Percentiles rank a stretch among this genome's conserved stretches.
Conservation (phyloP, 805 yeast species). For the Candida coquimbonensis region DNA sequence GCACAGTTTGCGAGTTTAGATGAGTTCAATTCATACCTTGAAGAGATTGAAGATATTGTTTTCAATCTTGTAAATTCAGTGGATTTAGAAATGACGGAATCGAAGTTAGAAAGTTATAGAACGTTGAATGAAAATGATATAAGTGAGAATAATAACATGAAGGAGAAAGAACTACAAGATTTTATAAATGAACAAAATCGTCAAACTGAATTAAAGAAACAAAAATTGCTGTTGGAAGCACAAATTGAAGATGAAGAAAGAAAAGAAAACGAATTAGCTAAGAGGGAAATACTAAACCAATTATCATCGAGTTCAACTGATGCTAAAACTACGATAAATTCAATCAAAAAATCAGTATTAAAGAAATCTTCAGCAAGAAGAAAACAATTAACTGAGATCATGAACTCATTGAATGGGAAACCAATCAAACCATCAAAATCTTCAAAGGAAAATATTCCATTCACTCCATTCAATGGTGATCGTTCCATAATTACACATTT, state of each 20-base stretch:
- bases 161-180: constrained; percentile 62
- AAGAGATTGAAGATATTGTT: constrained; percentile 73
- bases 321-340: constrained; percentile 43
- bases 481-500: constrained; percentile 51
- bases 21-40: constrained; percentile 72
- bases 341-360: constrained; percentile 44
- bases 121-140: constrained; percentile 69
- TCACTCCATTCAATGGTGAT: constrained; percentile 94
- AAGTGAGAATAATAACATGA: constrained; percentile 65
- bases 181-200: constrained; percentile 57
- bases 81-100: constrained; percentile 63
- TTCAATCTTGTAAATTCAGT: constrained; percentile 68
- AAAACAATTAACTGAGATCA: constrained; percentile 36
- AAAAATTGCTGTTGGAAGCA: constrained; percentile 45
- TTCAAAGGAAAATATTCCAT: constrained; percentile 43
- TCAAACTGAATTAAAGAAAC: constrained; percentile 57
- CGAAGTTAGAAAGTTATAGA: constrained; percentile 60
- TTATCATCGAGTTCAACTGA: constrained; percentile 38
- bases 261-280: constrained; percentile 47
- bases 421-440: constrained; percentile 2
- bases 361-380: constrained; percentile 62
- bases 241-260: constrained; percentile 57
- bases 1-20: constrained; percentile 58
- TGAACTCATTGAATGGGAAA: constrained; percentile 28
- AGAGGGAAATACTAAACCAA: constrained; percentile 48